These are phyloP conservation scores for Platanus orientalis DNA, from an alignment of 164 flowering plant species.

Conservation along the genomic window DNA sequence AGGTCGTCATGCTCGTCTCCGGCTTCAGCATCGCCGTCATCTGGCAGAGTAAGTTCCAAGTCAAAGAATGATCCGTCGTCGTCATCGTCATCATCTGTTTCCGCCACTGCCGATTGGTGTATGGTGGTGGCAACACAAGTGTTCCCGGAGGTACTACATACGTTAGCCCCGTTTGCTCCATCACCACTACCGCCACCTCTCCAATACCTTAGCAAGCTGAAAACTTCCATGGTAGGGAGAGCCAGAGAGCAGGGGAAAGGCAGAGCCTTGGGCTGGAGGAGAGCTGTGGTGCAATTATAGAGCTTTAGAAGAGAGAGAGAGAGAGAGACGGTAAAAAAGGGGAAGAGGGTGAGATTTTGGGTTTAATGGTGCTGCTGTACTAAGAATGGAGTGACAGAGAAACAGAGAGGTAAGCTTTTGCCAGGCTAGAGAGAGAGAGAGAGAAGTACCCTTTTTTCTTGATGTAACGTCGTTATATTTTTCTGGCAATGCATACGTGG, in stretches of 20 bases:
- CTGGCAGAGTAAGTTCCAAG: slow-evolving; percentile 56
- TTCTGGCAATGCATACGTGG: slow-evolving; percentile 2
- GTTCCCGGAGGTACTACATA: slow-evolving; percentile 13
- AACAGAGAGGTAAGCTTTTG: slow-evolving; percentile 13
- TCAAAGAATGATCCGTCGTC: slow-evolving; percentile 81
- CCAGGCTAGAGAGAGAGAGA: slow-evolving; percentile 3
- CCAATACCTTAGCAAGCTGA: slow-evolving; percentile 90
- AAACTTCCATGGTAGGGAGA: slow-evolving; percentile 96
- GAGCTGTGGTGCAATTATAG: not conserved
- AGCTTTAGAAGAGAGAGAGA: not conserved
- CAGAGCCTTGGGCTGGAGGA: too few relatives aligned
- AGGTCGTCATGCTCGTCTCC: too few relatives aligned
- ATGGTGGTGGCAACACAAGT: slow-evolving; percentile 20
- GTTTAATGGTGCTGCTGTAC: slow-evolving; percentile 8
- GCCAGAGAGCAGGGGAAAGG: slow-evolving; percentile 47
- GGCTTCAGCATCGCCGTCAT: too few relatives aligned
- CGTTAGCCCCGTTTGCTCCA: not conserved
- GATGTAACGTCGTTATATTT: slow-evolving; percentile 1
- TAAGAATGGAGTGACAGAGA: slow-evolving; percentile 18
- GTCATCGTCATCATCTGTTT: slow-evolving; percentile 24
- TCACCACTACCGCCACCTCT: slow-evolving; percentile 29
- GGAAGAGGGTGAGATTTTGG: slow-evolving; percentile 4
- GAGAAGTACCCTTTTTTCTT: slow-evolving; percentile 8
- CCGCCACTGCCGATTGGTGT: slow-evolving; percentile 6
- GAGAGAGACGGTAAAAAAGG: slow-evolving; percentile 2